These are phyloP conservation scores for Ilyonectria robusta DNA, from an alignment of 2,329 filamentous ascomycete species.

Conservation along the genomic window DNA sequence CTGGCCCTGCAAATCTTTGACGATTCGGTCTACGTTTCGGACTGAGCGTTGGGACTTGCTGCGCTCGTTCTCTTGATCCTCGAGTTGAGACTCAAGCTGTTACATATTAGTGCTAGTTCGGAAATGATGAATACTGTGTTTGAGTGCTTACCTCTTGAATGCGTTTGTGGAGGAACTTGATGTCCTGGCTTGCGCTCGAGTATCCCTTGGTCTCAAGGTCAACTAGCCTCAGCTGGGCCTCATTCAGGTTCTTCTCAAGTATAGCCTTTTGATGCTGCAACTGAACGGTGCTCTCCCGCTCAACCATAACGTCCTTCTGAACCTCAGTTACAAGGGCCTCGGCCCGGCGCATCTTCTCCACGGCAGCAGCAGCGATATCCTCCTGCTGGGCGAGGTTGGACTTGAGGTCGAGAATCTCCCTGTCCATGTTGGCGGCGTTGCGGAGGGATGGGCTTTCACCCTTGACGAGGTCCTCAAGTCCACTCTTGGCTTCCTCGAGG, in stretches of 20 bases:
- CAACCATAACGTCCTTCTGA: slow-evolving; percentile 90
- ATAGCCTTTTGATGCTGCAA: slow-evolving; percentile 91
- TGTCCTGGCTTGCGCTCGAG: slow-evolving; percentile 92
- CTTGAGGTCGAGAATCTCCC: slow-evolving; percentile 90
- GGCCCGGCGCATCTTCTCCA: slow-evolving; percentile 97
- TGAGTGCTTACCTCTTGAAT: slow-evolving; percentile 88
- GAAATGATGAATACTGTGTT: slow-evolving; percentile 2
- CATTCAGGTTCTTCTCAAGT: slow-evolving; percentile 91
- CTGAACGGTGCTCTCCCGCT: slow-evolving; percentile 85
- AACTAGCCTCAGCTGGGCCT: slow-evolving; percentile 89
- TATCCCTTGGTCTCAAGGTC: slow-evolving; percentile 98
- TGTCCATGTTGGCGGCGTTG: slow-evolving; percentile 90
- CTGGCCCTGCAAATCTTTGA: slow-evolving; percentile 93
- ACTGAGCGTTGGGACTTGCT: slow-evolving; percentile 87
- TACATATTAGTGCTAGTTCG: slow-evolving; percentile 35
- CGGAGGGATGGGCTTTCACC: slow-evolving; percentile 90
- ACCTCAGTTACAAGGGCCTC: slow-evolving; percentile 90
- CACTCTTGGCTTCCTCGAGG: slow-evolving; percentile 87
- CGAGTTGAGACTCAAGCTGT: slow-evolving; percentile 89
- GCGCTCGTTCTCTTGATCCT: slow-evolving; percentile 84
- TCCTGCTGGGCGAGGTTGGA: slow-evolving; percentile 91
- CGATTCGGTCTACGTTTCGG: slow-evolving; percentile 92
- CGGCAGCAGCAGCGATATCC: slow-evolving; percentile 89
- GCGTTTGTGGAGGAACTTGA: slow-evolving; percentile 93
- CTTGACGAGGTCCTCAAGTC: slow-evolving; percentile 88